A percentile compares a stretch with the other conserved stretches of the same genome.
These are phyloP conservation scores for Pelagophyceae sp. DNA, from an alignment of 352 stramenopile species.

Conservation along the genomic window DNA sequence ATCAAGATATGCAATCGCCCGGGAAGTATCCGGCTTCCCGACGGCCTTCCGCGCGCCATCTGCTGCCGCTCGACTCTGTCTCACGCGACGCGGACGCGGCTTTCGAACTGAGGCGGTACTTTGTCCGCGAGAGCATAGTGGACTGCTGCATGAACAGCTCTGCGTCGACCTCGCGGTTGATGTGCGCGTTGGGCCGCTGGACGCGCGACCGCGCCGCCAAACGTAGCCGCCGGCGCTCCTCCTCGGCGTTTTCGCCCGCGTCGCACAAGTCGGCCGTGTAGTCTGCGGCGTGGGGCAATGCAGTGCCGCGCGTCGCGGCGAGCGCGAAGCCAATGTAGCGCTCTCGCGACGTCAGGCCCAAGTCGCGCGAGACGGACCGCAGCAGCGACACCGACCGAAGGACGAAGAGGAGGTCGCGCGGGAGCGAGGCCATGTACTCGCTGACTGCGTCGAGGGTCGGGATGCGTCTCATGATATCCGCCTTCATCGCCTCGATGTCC, in stretches of 20 bases:
- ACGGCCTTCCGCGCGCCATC: no score
- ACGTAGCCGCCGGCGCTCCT: no score
- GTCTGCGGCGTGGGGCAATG: background rate
- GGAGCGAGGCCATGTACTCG: background rate
- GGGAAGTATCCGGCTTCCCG: no score
- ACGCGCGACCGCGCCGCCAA: no score
- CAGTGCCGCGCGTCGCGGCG: background rate
- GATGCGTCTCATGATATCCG: background rate
- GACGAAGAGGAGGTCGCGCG: conserved; percentile 6
- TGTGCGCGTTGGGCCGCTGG: background rate
- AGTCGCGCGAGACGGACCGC: background rate
- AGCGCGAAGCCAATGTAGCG: background rate
- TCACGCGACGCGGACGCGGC: no score
- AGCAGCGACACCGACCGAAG: background rate
- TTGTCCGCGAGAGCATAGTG: background rate
- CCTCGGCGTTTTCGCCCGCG: background rate
- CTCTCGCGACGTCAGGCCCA: background rate
- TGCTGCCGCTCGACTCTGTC: no score
- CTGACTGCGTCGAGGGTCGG: background rate
- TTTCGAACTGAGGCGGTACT: background rate
- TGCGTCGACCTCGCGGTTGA: background rate
- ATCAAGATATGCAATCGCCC: no score
- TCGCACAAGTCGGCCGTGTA: background rate
- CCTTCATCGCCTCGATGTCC: background rate
- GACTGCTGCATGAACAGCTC: background rate